Evolutionary conservation across 2,329 filamentous ascomycete genomes (phyloP), one percentile per base, ranked within the genome.

Genomic region (Trichoderma citrinoviride): DNA sequence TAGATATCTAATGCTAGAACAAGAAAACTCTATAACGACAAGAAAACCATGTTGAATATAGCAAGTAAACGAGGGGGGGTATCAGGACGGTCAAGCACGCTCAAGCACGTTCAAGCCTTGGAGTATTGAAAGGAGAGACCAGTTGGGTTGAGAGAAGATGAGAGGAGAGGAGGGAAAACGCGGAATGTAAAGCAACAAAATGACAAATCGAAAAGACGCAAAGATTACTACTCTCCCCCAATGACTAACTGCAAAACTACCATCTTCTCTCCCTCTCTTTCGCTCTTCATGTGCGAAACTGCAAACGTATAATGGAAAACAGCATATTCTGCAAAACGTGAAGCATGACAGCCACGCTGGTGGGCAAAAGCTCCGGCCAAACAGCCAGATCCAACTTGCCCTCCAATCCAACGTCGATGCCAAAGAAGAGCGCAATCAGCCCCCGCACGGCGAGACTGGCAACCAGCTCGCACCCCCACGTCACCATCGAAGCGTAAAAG

Each of bases 281-380:
- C 40, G 15, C 17, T 25, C 14, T 61, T 64, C 46, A 66, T 21
- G 58, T 54, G 19, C 65, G 79, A 70, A 90, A 90, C 68, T 85
- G 82, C 71, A 90, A 76, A 68, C 87, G 82, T 41, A 89, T 84
- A 70, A 90, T 90, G 52, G 85, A 87, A 76, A 90, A 90, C 64
- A 90, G 75, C 87, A 90, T 90, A 73, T 90, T 90, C 77, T 90
- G 87, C 75, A 90, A 72, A 57, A 90, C 87, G 70, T 90, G 87
- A 73, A 90, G 77, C 78, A 86, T 86, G 23, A 89, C 87, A 23
- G 85, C 85, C 21, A 88, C 84, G 62, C 85, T 85, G 3, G 87
- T 88, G 19, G 87, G 87, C 70, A 90, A 75, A 71, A 90, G 75
- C 77, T 90, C 87, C 2, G 87, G 87, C 85, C 87, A 90, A 63